Percentiles rank a stretch among this genome's conserved stretches.
phyloP scores from a whole-genome alignment of 805 yeast species.

The Teunomyces barrocoloradensis region DNA sequence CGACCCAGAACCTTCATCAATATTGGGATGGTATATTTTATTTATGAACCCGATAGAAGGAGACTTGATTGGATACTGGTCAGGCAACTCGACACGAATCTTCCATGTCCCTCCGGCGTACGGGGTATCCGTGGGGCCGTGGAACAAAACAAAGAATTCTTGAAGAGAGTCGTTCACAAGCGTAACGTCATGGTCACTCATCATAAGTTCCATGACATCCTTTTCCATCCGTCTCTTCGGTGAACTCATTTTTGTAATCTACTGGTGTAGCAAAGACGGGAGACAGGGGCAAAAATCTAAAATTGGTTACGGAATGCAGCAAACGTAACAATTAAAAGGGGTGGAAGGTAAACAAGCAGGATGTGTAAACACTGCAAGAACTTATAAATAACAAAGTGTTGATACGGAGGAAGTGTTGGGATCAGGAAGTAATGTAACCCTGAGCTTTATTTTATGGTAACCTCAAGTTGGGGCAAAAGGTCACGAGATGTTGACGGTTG shows the following conservation, averaged over 20 bases:
- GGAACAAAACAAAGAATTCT: conserved; percentile 80
- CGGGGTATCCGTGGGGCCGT: conserved; percentile 80
- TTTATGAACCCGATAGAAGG: conserved; percentile 94
- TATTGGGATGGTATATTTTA: conserved; percentile 91
- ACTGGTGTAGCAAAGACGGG: not conserved
- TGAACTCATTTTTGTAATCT: conserved; percentile 26
- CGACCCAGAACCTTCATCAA: conserved; percentile 85
- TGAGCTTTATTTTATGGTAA: not conserved
- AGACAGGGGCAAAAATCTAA: not conserved
- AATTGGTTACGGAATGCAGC: not conserved
- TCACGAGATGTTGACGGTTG: conserved; percentile 4
- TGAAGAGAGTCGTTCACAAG: conserved; percentile 75
- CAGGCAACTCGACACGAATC: conserved; percentile 89
- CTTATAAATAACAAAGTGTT: not conserved
- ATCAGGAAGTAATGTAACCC: not conserved
- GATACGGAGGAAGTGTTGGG: not conserved
- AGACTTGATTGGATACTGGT: conserved; percentile 91
- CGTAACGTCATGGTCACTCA: conserved; percentile 89
- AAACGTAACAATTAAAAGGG: not conserved
- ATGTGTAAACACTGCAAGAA: not conserved
- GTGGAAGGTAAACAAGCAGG: not conserved
- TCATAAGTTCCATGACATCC: conserved; percentile 94
- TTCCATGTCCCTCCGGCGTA: conserved; percentile 90
- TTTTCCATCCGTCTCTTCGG: conserved; percentile 83
- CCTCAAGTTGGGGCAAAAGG: not conserved